phyloP scores from a whole-genome alignment of 2,329 filamentous ascomycete species.

The Gyromitra esculenta region DNA sequence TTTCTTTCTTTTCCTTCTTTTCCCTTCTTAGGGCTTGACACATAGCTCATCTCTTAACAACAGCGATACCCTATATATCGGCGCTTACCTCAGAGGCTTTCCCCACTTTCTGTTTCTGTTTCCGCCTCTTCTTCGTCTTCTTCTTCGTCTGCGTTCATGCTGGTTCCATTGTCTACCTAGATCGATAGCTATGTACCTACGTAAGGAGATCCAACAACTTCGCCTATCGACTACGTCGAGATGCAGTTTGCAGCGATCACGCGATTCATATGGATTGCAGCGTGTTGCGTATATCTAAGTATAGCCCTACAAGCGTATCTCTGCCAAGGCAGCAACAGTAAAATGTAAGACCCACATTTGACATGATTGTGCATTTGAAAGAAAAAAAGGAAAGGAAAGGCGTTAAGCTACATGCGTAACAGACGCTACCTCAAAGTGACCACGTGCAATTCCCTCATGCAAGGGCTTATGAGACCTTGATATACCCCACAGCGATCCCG shows the following conservation, averaged over 20 bases:
- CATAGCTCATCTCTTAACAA: neutral
- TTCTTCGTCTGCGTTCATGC: no score
- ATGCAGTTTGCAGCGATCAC: conserved; percentile 26
- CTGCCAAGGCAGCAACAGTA: neutral
- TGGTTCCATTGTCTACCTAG: neutral
- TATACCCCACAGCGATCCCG: conserved; percentile 25
- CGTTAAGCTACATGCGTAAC: conserved; percentile 29
- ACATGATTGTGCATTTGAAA: conserved; percentile 22
- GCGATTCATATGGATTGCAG: conserved; percentile 7
- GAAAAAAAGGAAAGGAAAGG: conserved; percentile 1
- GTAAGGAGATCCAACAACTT: neutral
- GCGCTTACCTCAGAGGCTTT: neutral
- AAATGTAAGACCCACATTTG: conserved; percentile 27
- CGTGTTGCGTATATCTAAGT: conserved; percentile 8
- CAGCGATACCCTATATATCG: neutral
- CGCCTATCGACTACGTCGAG: neutral
- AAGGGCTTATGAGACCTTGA: conserved; percentile 31
- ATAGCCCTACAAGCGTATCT: neutral
- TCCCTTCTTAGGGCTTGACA: neutral
- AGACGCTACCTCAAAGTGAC: conserved; percentile 7
- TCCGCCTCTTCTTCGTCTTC: no score
- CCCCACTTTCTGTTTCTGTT: neutral
- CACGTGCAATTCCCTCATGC: conserved; percentile 39
- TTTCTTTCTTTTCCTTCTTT: neutral
- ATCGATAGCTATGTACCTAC: conserved; percentile 2